Percentiles rank a stretch among this genome's conserved stretches.
Evolutionary conservation across 768 basidiomycete species (phyloP).

Genomic region (Russula ochroleuca): DNA sequence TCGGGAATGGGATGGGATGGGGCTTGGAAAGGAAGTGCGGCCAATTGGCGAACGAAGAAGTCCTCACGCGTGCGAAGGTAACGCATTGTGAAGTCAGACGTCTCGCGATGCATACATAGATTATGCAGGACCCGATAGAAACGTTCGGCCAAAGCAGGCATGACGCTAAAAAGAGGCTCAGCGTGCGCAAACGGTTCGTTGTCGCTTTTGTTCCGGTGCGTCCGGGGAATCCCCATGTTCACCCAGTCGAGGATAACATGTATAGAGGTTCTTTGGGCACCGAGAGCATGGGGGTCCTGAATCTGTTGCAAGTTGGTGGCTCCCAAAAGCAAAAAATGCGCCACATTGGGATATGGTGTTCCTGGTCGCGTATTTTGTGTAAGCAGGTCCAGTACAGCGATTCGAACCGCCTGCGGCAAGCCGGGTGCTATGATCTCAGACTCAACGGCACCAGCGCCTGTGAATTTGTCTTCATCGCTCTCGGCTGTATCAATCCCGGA

Average conservation of each 20-base stretch:
- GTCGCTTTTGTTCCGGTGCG: constrained; percentile 45
- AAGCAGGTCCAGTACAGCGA: constrained; percentile 77
- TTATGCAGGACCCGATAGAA: constrained; percentile 81
- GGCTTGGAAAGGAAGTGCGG: constrained; percentile 61
- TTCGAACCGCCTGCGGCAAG: constrained; percentile 64
- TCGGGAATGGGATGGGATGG: constrained; percentile 49
- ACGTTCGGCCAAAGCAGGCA: constrained; percentile 80
- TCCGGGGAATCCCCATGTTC: constrained; percentile 63
- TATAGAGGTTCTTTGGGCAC: constrained; percentile 63
- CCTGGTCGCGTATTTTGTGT: constrained; percentile 66
- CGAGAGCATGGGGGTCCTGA: constrained; percentile 73
- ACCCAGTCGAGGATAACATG: constrained; percentile 79
- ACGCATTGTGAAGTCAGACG: constrained; percentile 74
- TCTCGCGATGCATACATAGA: constrained; percentile 80
- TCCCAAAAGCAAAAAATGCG: constrained; percentile 82
- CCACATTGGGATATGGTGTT: constrained; percentile 71
- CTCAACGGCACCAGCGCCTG: constrained; percentile 71
- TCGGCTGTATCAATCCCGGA: constrained; percentile 61
- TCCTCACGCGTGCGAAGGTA: constrained; percentile 86
- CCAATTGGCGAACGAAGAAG: constrained; percentile 85
- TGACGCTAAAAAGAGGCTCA: constrained; percentile 54
- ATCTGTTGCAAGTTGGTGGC: constrained; percentile 57
- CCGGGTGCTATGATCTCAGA: constrained; percentile 43
- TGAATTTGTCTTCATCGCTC: constrained; percentile 53
- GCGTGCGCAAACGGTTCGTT: constrained; percentile 32